A percentile compares a stretch with the other conserved stretches of the same genome.
Evolutionary conservation across 2,329 filamentous ascomycete genomes (phyloP).

Genomic region (Fusarium buharicum): DNA sequence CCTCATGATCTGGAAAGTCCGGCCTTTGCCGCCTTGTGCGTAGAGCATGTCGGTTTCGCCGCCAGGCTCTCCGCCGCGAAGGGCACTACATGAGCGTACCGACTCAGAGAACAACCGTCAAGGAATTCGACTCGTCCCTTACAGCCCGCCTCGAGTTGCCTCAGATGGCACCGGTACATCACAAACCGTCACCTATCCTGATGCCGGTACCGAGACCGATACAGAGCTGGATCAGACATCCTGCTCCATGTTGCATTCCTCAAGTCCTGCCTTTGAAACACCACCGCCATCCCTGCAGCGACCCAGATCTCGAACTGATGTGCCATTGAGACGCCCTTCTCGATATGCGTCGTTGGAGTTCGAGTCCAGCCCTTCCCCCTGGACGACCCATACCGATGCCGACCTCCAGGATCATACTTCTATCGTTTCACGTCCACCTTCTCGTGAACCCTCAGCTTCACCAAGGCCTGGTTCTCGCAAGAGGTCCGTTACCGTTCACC

Average conservation of each 20-base stretch:
- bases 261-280: conserved; percentile 39
- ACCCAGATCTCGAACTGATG: conserved; percentile 29
- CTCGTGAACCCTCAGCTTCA: conserved; percentile 39
- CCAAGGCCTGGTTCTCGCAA: conserved; percentile 48
- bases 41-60: conserved; percentile 50
- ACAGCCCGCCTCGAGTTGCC: conserved; percentile 52
- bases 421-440: conserved; percentile 33
- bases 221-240: conserved; percentile 26
- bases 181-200: conserved; percentile 42
- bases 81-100: conserved; percentile 46
- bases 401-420: conserved; percentile 34
- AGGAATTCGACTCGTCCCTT: conserved; percentile 54
- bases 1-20: conserved; percentile 39
- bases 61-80: conserved; percentile 45
- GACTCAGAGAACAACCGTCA: conserved; percentile 46
- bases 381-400: conserved; percentile 35
- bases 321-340: conserved; percentile 28
- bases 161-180: conserved; percentile 46
- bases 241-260: conserved; percentile 34
- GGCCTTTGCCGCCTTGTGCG: conserved; percentile 40
- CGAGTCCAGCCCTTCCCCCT: conserved; percentile 35
- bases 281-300: conserved; percentile 41
- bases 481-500: conserved; percentile 61
- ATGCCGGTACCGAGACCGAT: conserved; percentile 41
- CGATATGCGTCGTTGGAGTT: conserved; percentile 33